phyloP scores from a whole-genome alignment of 352 stramenopile genomes.

The Phytophthora pinifolia region DNA sequence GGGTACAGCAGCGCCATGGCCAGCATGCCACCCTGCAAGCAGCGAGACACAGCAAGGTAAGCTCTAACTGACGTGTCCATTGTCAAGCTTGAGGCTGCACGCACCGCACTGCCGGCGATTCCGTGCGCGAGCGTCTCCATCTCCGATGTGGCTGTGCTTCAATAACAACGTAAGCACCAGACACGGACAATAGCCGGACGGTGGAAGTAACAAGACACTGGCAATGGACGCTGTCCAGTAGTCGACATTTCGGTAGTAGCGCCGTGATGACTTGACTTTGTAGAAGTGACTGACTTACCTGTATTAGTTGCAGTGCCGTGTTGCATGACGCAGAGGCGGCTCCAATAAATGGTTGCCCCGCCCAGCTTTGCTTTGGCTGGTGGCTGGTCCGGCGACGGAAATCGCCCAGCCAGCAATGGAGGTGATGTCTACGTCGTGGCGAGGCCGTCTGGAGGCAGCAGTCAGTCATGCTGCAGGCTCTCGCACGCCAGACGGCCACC shows the following conservation, averaged over 20 bases:
- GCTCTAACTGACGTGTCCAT: not conserved
- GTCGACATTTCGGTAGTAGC: conserved; percentile 3
- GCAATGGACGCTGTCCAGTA: not conserved
- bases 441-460: not conserved
- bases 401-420: not conserved
- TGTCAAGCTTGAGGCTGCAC: not conserved
- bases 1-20: conserved; percentile 83
- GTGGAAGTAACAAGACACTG: not conserved
- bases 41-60: not conserved
- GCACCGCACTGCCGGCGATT: conserved; percentile 60
- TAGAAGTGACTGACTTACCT: too few species aligned
- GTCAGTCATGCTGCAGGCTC: not conserved
- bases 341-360: not conserved
- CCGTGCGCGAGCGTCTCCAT: conserved; percentile 74
- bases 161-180: conserved; percentile 25
- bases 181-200: not conserved
- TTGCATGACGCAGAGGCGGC: conserved; percentile 1
- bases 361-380: too few species aligned
- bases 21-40: conserved; percentile 56
- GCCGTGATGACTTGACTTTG: conserved; percentile 2
- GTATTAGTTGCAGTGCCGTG: too few species aligned
- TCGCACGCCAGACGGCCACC: conserved; percentile 7
- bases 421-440: not conserved
- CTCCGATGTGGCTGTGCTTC: conserved; percentile 2
- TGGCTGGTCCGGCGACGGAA: not conserved